Conservation (phyloP, 768 basidiomycete species). For the Mycena venus region DNA sequence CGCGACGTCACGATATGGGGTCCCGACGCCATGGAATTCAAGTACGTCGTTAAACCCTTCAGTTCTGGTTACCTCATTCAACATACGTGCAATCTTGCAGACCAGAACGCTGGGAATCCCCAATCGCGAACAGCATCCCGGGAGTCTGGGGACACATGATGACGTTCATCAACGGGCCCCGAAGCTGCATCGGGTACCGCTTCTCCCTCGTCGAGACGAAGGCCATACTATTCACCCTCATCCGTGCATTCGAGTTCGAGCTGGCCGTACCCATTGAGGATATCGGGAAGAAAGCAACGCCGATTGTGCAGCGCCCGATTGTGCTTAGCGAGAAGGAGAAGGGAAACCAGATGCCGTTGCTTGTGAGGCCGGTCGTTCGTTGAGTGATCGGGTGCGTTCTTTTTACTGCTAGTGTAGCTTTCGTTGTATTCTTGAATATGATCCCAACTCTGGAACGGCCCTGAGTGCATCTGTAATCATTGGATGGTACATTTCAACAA, state of each 20-base stretch:
- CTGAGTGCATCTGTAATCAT: too few species aligned
- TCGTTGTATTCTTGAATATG: too few species aligned
- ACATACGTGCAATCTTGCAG: conserved; percentile 36
- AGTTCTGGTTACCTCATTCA: too few species aligned
- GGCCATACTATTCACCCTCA: not conserved
- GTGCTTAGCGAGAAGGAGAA: conserved; percentile 3
- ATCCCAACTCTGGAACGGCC: too few species aligned
- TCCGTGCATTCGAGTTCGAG: not conserved
- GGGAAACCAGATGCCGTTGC: conserved; percentile 16
- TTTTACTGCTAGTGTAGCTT: too few species aligned
- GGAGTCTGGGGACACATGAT: conserved; percentile 55
- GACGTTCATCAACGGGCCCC: conserved; percentile 59
- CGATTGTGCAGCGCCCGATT: conserved; percentile 8
- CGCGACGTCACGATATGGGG: not conserved
- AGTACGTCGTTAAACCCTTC: conserved; percentile 45
- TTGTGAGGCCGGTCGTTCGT: not conserved
- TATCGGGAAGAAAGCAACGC: not conserved
- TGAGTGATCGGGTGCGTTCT: not conserved
- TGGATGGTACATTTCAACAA: too few species aligned
- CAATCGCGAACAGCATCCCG: conserved; percentile 46
- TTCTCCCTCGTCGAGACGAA: conserved; percentile 14
- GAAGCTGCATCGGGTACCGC: conserved; percentile 52
- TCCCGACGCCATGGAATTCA: conserved; percentile 48
- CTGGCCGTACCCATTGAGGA: not conserved
- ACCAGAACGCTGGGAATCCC: conserved; percentile 58